A percentile compares a stretch with the other conserved stretches of the same genome.
phyloP scores from a whole-genome alignment of 108 stramenopile genomes.

The Cylindrotheca closterium region DNA sequence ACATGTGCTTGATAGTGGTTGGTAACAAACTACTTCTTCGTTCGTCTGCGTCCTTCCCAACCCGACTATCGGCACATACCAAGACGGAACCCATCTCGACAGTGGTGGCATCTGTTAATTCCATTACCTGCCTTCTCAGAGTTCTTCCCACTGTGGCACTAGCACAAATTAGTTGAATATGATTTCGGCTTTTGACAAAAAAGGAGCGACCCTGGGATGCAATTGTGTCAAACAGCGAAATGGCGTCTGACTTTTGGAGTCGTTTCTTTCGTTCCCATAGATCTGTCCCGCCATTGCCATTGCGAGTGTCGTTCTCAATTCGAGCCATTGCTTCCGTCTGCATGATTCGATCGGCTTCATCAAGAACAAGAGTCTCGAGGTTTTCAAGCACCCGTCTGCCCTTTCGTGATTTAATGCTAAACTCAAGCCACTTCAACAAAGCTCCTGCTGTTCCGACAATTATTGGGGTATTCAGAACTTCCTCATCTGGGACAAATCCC shows the following conservation, averaged over 20 bases:
- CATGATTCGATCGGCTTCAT: constrained; percentile 76
- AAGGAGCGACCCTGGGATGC: background rate
- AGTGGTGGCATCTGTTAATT: constrained; percentile 49
- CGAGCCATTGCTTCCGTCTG: constrained; percentile 60
- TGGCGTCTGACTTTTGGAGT: background rate
- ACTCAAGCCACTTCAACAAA: constrained; percentile 16
- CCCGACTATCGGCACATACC: constrained; percentile 62
- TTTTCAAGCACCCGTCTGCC: constrained; percentile 20
- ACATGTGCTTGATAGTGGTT: constrained; percentile 52
- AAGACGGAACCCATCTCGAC: constrained; percentile 64
- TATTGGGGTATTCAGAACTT: background rate
- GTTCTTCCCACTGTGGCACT: constrained; percentile 73
- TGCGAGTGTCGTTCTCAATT: constrained; percentile 10
- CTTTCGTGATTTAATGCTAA: constrained; percentile 2
- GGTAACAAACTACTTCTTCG: constrained; percentile 59
- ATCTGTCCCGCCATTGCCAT: background rate
- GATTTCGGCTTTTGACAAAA: background rate
- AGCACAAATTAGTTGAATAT: constrained; percentile 61
- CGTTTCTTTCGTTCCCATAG: background rate
- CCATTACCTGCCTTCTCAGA: constrained; percentile 74
- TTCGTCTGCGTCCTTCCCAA: constrained; percentile 50
- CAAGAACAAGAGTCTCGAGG: constrained; percentile 56
- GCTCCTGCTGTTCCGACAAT: background rate
- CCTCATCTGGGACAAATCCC: constrained; percentile 1
- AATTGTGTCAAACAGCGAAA: background rate